These are phyloP conservation scores for Apiospora aurea DNA, from an alignment of 2,329 filamentous ascomycete species.

Conservation along the genomic window DNA sequence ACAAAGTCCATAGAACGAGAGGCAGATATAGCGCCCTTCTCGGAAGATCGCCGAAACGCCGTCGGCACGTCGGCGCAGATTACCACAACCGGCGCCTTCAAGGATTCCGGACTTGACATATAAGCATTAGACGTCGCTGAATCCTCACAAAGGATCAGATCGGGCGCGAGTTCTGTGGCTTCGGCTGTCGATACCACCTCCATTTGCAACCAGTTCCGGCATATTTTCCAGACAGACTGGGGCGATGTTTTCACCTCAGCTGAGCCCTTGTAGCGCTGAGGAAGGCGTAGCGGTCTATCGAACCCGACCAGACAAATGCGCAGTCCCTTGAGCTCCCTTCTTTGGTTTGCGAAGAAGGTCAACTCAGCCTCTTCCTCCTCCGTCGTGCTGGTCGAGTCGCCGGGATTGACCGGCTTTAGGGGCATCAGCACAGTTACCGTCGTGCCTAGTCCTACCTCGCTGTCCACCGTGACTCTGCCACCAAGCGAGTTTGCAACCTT, in stretches of 20 bases:
- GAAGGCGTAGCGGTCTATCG: not conserved
- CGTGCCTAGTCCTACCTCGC: conserved; percentile 38
- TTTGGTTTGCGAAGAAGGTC: conserved; percentile 36
- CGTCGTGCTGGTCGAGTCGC: conserved; percentile 31
- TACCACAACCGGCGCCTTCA: not conserved
- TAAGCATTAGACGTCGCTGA: conserved; percentile 26
- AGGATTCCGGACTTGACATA: conserved; percentile 25
- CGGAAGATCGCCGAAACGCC: conserved; percentile 1
- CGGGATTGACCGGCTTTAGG: conserved; percentile 30
- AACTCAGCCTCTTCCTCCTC: conserved; percentile 33
- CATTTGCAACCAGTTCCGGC: conserved; percentile 44
- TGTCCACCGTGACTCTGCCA: conserved; percentile 32
- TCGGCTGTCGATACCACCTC: conserved; percentile 33
- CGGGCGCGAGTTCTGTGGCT: conserved; percentile 28
- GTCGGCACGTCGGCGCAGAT: conserved; percentile 3
- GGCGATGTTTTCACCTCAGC: conserved; percentile 25
- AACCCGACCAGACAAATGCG: conserved; percentile 39
- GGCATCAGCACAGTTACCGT: conserved; percentile 44
- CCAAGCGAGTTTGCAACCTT: conserved; percentile 33
- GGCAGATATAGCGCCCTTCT: no score
- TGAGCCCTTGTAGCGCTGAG: conserved; percentile 17
- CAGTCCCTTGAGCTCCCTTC: conserved; percentile 32
- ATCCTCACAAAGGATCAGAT: conserved; percentile 37
- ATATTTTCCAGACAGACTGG: conserved; percentile 37
- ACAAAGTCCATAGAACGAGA: conserved; percentile 13